These are phyloP conservation scores for Aotearoamyces nothofagi DNA, from an alignment of 2,329 filamentous ascomycete species.

Conservation along the genomic window DNA sequence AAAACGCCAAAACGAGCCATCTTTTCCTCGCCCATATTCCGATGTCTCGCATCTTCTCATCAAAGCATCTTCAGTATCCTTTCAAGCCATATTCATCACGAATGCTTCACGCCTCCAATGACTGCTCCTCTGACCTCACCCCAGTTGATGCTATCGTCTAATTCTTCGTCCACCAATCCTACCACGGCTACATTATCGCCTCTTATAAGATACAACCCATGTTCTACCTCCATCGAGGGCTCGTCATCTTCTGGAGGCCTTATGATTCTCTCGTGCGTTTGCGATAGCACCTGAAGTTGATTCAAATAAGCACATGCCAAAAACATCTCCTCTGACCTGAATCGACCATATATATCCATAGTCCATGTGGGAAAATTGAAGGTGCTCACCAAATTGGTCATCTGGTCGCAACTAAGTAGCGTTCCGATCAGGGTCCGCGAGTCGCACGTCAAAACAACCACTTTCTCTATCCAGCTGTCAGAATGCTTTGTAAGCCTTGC, in stretches of 20 bases:
- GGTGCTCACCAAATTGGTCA: constrained; percentile 64
- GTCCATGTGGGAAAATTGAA: no score
- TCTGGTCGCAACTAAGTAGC: constrained; percentile 74
- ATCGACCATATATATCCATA: no score
- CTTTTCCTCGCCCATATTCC: no score
- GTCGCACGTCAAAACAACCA: constrained; percentile 82
- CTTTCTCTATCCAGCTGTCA: constrained; percentile 53
- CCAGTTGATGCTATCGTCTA: constrained; percentile 91
- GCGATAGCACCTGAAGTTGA: constrained; percentile 66
- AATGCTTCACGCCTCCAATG: constrained; percentile 74
- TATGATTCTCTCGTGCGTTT: constrained; percentile 82
- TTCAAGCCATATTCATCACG: constrained; percentile 18
- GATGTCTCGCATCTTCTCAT: no score
- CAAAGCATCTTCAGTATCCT: no score
- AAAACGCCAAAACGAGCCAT: no score
- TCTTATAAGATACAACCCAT: constrained; percentile 82
- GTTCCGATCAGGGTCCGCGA: constrained; percentile 75
- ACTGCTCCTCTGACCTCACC: constrained; percentile 70
- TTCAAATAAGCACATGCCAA: no score
- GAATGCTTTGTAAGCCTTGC: constrained; percentile 19
- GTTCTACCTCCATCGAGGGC: constrained; percentile 61
- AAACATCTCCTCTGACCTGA: no score
- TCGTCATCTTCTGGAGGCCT: constrained; percentile 72
- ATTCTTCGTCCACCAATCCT: constrained; percentile 74
- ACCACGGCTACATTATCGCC: constrained; percentile 91